Base-by-base conservation (phyloP, 139 green algal genomes). In the Tetratostichococcus sp. region DNA sequence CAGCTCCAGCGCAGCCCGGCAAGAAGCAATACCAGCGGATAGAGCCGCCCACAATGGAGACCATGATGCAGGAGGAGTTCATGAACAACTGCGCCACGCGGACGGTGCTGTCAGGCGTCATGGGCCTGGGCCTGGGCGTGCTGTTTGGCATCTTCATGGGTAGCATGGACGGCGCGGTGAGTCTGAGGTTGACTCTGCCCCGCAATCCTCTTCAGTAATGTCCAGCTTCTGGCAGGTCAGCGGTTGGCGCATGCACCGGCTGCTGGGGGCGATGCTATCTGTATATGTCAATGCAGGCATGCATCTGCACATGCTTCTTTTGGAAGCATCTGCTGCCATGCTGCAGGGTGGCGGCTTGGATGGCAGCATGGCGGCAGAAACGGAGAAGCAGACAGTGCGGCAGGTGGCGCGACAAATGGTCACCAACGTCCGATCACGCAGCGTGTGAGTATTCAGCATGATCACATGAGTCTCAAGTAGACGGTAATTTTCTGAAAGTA, bases 11-110 rank as follows among this genome's bases (percentile, higher is more conserved):
- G 4, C 8, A 68, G 58, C 71, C 71, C 6, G 30, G 30, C 43
- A 74, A 77, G 31, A 80, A 71, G 33, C n/a, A 43, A 26, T 87
- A 86, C 69, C 35, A 77, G 26, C 79, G 50, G 26, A 30, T 96
- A 22, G 30, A 82, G 25, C 77, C 94, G 65, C 90, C 91, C 4
- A 88, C 82, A 1, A 67, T 78, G 4, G 87, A 96, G 43, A 68
- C 91, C 62, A 84, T 94, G 30, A 66, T 70, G 30, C 80, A 88
- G 68, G 84, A 96, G 69, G 94, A 98, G 33, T 83, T 94, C 22
- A 96, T 98, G 88, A 95, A 97, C 84, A 98, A 98, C 75, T 98
- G 94, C 84, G 85, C 80, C 1, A 79, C 94, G 17, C 89, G 92
- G 30, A 91, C 88, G 4, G 86, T 86, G 8, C 77, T 98, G 31